Conservation (phyloP, 2,329 filamentous ascomycete species). For the Pseudocercospora musae region DNA sequence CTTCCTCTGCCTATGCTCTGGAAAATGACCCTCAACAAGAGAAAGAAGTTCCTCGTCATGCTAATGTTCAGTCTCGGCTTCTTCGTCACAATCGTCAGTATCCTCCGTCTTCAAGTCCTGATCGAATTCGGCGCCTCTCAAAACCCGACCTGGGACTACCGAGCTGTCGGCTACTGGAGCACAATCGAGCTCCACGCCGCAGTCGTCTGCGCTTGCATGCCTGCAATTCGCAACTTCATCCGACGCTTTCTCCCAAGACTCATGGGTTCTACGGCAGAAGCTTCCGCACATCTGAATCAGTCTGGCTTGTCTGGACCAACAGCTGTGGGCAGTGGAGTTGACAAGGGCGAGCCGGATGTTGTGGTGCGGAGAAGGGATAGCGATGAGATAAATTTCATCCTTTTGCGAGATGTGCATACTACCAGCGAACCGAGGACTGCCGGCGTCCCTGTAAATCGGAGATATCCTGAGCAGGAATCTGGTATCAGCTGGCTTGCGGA, state of each 20-base stretch:
- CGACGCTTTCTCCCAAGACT: conserved; percentile 6
- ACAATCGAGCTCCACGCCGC: conserved; percentile 14
- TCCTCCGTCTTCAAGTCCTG: conserved; percentile 20
- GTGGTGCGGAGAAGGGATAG: conserved; percentile 4
- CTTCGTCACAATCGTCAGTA: conserved; percentile 22
- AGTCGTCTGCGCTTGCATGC: conserved; percentile 17
- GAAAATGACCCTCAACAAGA: conserved; percentile 22
- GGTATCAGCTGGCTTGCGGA: neutral
- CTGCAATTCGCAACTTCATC: conserved; percentile 12
- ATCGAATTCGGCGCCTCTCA: conserved; percentile 19
- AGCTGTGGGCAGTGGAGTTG: neutral
- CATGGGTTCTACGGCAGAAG: conserved; percentile 5
- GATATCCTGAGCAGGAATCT: neutral
- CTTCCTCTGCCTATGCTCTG: conserved; percentile 23
- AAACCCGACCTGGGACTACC: conserved; percentile 18
- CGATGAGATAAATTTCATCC: conserved; percentile 12
- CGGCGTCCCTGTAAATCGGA: neutral
- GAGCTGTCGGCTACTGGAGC: conserved; percentile 10
- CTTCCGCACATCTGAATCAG: neutral
- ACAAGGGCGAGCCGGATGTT: conserved; percentile 1
- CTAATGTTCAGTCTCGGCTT: conserved; percentile 22
- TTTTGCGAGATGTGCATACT: conserved; percentile 13
- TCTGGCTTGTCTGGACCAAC: conserved; percentile 3
- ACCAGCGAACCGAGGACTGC: neutral
- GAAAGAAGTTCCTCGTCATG: conserved; percentile 24